Evolutionary conservation across 768 basidiomycete genomes (phyloP).

Genomic region (Panellus pusillus): DNA sequence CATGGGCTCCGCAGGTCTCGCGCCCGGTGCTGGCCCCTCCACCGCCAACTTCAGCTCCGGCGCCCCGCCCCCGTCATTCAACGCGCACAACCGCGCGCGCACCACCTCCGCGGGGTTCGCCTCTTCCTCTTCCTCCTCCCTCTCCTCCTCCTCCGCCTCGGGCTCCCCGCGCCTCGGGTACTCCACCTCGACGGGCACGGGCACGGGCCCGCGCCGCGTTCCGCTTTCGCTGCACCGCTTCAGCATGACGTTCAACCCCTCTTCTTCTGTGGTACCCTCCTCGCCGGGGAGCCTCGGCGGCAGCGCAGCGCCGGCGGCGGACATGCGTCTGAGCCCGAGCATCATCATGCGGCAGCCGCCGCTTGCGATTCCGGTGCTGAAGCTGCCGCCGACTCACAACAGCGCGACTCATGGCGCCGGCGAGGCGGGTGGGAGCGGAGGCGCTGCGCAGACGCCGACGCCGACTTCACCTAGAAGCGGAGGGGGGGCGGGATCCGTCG

Average conservation of each 20-base stretch:
- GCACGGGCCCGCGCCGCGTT: slow-evolving; percentile 10
- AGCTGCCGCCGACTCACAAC: slow-evolving; percentile 3
- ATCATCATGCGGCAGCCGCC: slow-evolving; percentile 14
- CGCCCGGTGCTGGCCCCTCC: neutral
- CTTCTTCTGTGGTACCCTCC: neutral
- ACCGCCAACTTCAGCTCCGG: neutral
- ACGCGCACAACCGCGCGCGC: slow-evolving; percentile 9
- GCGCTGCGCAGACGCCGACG: neutral
- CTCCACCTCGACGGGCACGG: neutral
- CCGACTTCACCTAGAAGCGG: neutral
- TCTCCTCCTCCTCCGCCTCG: neutral
- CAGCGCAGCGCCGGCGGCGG: neutral
- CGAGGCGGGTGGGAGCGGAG: neutral
- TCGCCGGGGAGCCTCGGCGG: slow-evolving; percentile 1
- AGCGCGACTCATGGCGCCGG: neutral
- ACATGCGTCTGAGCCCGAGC: slow-evolving; percentile 17
- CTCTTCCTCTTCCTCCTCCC: neutral
- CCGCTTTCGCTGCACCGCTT: slow-evolving; percentile 11
- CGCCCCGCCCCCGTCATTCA: neutral
- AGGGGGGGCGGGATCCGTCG: slow-evolving; percentile 17
- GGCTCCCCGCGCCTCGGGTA: neutral
- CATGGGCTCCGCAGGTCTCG: slow-evolving; percentile 8
- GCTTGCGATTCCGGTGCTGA: slow-evolving; percentile 14
- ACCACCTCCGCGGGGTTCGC: slow-evolving; percentile 13
- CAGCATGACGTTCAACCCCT: slow-evolving; percentile 19